Conservation (phyloP, 345 rosid genomes). For the Brassica nigra region DNA sequence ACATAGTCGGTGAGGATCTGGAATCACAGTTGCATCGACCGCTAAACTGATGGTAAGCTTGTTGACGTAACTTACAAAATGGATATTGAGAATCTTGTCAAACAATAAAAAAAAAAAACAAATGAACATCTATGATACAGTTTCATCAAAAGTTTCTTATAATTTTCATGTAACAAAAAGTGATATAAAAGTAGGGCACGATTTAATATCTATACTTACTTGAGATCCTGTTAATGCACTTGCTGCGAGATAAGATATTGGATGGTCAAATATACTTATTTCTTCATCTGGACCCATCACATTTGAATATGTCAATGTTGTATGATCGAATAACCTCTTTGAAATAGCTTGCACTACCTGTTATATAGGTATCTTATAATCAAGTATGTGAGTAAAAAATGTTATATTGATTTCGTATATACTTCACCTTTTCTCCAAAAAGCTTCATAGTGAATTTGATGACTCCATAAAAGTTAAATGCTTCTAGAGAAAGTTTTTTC, state of each 20-base stretch:
- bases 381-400: background rate
- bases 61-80: background rate
- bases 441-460: background rate
- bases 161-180: background rate
- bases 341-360: background rate
- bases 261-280: conserved; percentile 18
- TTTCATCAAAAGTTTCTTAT: background rate
- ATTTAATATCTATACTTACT: background rate
- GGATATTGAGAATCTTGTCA: background rate
- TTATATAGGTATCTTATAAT: background rate
- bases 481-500: background rate
- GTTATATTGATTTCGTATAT: background rate
- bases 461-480: background rate
- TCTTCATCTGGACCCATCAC: conserved; percentile 57
- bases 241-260: background rate
- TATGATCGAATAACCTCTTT: conserved; percentile 33
- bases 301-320: conserved; percentile 55
- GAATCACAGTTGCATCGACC: background rate
- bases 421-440: background rate
- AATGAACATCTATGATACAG: background rate
- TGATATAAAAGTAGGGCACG: background rate
- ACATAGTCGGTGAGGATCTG: no score
- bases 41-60: background rate
- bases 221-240: background rate
- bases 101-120: background rate